A percentile compares a stretch with the other conserved stretches of the same genome.
These are phyloP conservation scores for Abrus pulchellus DNA, from an alignment of 306 rosid genomes.

Conservation along the genomic window DNA sequence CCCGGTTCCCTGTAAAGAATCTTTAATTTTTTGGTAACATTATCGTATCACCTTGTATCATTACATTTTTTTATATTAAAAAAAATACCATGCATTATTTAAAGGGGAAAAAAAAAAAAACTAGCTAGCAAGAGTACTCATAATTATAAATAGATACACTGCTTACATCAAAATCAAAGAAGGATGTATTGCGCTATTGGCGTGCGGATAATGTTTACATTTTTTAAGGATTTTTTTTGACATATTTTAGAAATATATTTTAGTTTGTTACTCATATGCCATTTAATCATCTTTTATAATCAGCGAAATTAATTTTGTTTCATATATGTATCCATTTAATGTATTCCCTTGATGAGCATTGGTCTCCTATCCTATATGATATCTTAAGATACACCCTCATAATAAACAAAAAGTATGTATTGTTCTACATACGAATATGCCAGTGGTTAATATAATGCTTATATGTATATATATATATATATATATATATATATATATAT, in stretches of 20 bases:
- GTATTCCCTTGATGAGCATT: constrained; percentile 11
- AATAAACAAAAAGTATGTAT: constrained; percentile 2
- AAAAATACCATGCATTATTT: not conserved
- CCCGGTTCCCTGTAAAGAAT: not conserved
- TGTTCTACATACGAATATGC: constrained; percentile 20
- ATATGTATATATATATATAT: not conserved
- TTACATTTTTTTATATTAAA: not conserved
- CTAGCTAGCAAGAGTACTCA: too few species aligned
- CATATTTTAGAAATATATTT: too few species aligned
- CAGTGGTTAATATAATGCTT: constrained; percentile 5
- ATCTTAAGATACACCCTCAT: not conserved
- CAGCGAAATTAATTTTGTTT: too few species aligned
- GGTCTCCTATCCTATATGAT: not conserved
- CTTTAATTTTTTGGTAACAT: not conserved
- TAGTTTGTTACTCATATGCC: too few species aligned
- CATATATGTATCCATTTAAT: not conserved
- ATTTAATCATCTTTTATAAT: too few species aligned
- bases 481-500: not conserved
- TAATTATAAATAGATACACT: not conserved
- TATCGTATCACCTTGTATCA: not conserved
- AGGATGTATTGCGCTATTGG: too few species aligned
- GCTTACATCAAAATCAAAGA: not conserved
- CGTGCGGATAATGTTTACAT: too few species aligned
- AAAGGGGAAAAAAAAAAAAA: too few species aligned
- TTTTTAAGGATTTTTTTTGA: too few species aligned